Conservation (phyloP, 2,329 filamentous ascomycete genomes). For the Scedosporium minutisporum region DNA sequence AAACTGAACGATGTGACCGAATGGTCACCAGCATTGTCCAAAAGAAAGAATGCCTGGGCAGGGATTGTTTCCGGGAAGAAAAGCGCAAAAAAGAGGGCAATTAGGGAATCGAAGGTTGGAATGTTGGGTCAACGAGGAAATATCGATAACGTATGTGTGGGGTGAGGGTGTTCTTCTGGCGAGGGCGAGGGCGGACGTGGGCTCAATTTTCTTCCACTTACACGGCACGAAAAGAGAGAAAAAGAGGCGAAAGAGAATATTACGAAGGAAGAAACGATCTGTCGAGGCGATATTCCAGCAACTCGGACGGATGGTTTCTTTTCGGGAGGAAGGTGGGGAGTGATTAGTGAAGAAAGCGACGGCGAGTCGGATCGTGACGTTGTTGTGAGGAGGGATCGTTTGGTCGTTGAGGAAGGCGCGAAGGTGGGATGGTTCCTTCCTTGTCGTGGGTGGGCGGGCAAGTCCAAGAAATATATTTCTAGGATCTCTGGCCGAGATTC, state of each 20-base stretch:
- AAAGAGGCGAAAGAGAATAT: neutral
- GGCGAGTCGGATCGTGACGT: neutral
- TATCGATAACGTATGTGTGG: neutral
- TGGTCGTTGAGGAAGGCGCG: neutral
- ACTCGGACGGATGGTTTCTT: neutral
- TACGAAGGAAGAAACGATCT: conserved; percentile 1
- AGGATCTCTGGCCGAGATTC: neutral
- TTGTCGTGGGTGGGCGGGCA: neutral
- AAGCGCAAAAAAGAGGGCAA: neutral
- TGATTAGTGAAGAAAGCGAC: neutral
- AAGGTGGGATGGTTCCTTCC: neutral
- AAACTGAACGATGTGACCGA: neutral
- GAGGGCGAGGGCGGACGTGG: neutral
- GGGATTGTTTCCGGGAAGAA: too few species aligned
- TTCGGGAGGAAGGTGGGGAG: neutral
- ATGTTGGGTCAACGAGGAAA: neutral
- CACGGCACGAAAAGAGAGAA: neutral
- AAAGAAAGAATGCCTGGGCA: neutral
- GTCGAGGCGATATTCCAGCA: conserved; percentile 9
- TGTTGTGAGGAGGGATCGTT: neutral
- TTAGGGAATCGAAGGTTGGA: neutral
- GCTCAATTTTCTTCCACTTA: neutral
- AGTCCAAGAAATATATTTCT: neutral
- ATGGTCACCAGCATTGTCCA: neutral
- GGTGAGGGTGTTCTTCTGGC: neutral